Base-by-base conservation (phyloP, 345 rosid species). In the Populus alba region DNA sequence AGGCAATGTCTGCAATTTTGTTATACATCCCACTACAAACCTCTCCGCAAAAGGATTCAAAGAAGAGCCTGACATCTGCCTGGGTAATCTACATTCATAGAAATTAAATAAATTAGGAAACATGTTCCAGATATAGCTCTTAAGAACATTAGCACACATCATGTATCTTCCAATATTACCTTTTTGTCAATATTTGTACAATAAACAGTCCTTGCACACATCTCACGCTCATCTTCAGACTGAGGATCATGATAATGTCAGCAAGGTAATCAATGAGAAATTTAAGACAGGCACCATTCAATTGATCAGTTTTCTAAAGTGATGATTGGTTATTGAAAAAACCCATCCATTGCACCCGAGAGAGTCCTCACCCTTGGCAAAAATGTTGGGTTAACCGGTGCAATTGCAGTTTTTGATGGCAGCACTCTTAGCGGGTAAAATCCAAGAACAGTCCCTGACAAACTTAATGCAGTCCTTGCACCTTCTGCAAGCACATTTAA, bases 381-480 rank as follows among this genome's bases (percentile, higher is more conserved):
- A 78, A 91, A 97, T 16, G 98, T 92, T 17, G 99, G 99, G 87
- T 97, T 97, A 81, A 97, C 99, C 38, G 99, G 99, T 31, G 99
- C 99, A 74, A 97, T 97, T 11, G 99, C 99, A 23, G 99, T 97
- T 90, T 91, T 97, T 43, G 99, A 97, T 83, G 99, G 98, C 87
- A 92, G 88, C 83, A 97, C 99, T 80, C 85, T 90, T 57, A 97
- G 90, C 47, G 99, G 99, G 83, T 94, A 94, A 83, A 80, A 92
- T 35, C 99, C 98, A 29, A 97, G 97, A 78, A 97, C 84, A 23
- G 96, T 97, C 47, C 98, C 99, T 0, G 97, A 86, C 91, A 97
- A 86, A 82, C 67, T 88, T 87, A 97, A 82, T 80, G 99, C 98
- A 87, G 89, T 84, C 86, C 85, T 90, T 38, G 98, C 98, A 79